phyloP scores from a whole-genome alignment of 73 alveolate species.

The Tetrahymena malaccensis region DNA sequence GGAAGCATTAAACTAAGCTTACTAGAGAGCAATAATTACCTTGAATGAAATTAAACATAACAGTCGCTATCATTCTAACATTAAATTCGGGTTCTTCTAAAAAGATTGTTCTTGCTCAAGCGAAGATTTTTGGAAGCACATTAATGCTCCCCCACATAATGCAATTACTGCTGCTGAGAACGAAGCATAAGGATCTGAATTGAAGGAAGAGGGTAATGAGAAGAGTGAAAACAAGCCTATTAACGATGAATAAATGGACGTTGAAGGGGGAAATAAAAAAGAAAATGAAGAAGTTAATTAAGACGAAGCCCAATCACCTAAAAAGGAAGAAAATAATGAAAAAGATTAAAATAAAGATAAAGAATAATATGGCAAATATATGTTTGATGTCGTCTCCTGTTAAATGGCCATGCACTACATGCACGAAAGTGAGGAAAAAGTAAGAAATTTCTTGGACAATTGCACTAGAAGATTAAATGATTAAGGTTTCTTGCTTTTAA shows the following conservation, averaged over 20 bases:
- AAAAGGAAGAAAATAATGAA: background rate
- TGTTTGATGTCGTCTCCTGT: slow-evolving; percentile 79
- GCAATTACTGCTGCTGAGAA: slow-evolving; percentile 46
- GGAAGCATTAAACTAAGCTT: slow-evolving; percentile 54
- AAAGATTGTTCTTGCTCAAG: slow-evolving; percentile 4
- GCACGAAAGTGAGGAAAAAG: slow-evolving; percentile 72
- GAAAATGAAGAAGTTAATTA: background rate
- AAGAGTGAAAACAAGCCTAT: background rate
- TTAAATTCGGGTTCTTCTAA: slow-evolving; percentile 21
- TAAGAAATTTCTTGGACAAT: slow-evolving; percentile 67
- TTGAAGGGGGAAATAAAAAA: slow-evolving; percentile 16
- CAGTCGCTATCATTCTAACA: slow-evolving; percentile 21
- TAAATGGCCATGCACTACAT: slow-evolving; percentile 85
- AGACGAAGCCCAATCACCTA: background rate
- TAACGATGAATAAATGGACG: slow-evolving; percentile 51
- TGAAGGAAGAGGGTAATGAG: slow-evolving; percentile 14
- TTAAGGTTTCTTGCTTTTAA: slow-evolving; percentile 83
- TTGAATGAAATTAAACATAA: slow-evolving; percentile 40
- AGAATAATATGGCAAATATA: slow-evolving; percentile 30
- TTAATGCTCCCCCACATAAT: slow-evolving; percentile 20
- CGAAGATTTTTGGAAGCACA: background rate
- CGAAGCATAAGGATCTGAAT: background rate
- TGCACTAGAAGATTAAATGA: slow-evolving; percentile 59
- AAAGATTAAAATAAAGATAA: slow-evolving; percentile 39
- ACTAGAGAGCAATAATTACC: slow-evolving; percentile 48